Conservation (phyloP, 2,329 filamentous ascomycete genomes). For the Phialemoniopsis sp. region DNA sequence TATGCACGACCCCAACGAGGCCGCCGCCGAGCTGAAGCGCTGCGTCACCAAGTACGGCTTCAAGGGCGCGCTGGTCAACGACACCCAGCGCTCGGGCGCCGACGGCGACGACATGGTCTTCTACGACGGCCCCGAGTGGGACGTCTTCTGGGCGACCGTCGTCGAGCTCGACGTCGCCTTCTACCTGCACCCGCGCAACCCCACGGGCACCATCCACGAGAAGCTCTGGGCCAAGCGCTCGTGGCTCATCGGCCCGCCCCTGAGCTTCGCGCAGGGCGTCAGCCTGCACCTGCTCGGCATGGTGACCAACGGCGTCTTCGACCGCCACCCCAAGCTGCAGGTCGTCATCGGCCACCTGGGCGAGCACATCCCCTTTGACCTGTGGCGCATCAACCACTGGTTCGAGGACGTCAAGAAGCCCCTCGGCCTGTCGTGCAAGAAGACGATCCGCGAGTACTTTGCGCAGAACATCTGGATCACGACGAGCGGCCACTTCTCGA, state of each 20-base stretch:
- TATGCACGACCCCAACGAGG: slow-evolving; percentile 19
- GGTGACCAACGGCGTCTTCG: slow-evolving; percentile 26
- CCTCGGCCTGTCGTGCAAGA: slow-evolving; percentile 11
- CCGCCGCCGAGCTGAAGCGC: slow-evolving; percentile 22
- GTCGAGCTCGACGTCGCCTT: slow-evolving; percentile 59
- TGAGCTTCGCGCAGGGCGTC: slow-evolving; percentile 21
- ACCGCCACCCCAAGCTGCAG: slow-evolving; percentile 28
- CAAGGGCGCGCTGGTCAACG: slow-evolving; percentile 58
- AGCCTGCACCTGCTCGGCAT: slow-evolving; percentile 27
- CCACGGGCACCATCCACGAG: slow-evolving; percentile 37
- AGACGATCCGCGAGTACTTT: slow-evolving; percentile 16
- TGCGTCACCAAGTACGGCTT: slow-evolving; percentile 31
- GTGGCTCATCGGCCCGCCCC: slow-evolving; percentile 10
- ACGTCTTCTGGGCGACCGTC: slow-evolving; percentile 56
- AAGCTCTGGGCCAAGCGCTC: slow-evolving; percentile 3
- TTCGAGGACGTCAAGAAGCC: slow-evolving; percentile 13
- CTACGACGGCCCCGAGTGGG: slow-evolving; percentile 58
- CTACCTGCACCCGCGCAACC: slow-evolving; percentile 59
- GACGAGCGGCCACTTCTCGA: slow-evolving; percentile 18
- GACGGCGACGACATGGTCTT: slow-evolving; percentile 60
- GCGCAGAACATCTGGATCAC: slow-evolving; percentile 16
- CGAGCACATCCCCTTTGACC: slow-evolving; percentile 21
- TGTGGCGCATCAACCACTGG: slow-evolving; percentile 18
- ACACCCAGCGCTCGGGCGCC: slow-evolving; percentile 53
- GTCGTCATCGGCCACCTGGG: slow-evolving; percentile 35